These are phyloP conservation scores for Botryotinia globosa DNA, from an alignment of 2,329 filamentous ascomycete species.

Conservation along the genomic window DNA sequence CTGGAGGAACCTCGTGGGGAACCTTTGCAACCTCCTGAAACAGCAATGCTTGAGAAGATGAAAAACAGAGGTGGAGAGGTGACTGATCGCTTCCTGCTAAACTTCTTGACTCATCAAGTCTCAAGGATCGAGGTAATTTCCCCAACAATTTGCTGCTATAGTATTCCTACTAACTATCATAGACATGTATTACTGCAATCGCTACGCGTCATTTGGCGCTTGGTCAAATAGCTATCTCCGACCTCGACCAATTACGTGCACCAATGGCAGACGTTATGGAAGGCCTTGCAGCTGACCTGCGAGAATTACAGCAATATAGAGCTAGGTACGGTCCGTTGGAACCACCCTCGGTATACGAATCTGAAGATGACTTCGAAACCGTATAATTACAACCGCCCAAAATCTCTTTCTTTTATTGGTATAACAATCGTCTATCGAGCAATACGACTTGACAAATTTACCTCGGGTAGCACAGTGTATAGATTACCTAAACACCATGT, in stretches of 20 bases:
- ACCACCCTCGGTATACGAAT: not conserved
- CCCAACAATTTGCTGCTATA: constrained; percentile 23
- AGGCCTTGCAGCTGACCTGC: constrained; percentile 58
- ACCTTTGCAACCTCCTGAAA: constrained; percentile 74
- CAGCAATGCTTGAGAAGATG: constrained; percentile 73
- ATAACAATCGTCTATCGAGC: not conserved
- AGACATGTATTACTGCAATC: constrained; percentile 81
- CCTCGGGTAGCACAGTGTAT: constrained; percentile 9
- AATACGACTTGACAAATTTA: constrained; percentile 1
- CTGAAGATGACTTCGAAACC: constrained; percentile 14
- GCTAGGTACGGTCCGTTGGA: constrained; percentile 27
- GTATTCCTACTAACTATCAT: constrained; percentile 26
- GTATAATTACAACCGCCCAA: not conserved
- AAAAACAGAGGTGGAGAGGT: constrained; percentile 75
- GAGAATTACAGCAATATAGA: constrained; percentile 62
- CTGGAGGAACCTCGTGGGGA: constrained; percentile 64
- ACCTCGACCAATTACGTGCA: constrained; percentile 69
- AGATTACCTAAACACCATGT: constrained; percentile 10
- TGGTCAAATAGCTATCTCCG: constrained; percentile 60
- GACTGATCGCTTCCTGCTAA: constrained; percentile 81
- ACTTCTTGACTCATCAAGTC: constrained; percentile 92
- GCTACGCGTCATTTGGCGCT: constrained; percentile 74
- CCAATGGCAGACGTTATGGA: constrained; percentile 73
- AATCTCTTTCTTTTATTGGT: not conserved
- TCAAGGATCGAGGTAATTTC: constrained; percentile 81